These are phyloP conservation scores for Collybiopsis luxurians DNA, from an alignment of 768 basidiomycete species.

Conservation along the genomic window DNA sequence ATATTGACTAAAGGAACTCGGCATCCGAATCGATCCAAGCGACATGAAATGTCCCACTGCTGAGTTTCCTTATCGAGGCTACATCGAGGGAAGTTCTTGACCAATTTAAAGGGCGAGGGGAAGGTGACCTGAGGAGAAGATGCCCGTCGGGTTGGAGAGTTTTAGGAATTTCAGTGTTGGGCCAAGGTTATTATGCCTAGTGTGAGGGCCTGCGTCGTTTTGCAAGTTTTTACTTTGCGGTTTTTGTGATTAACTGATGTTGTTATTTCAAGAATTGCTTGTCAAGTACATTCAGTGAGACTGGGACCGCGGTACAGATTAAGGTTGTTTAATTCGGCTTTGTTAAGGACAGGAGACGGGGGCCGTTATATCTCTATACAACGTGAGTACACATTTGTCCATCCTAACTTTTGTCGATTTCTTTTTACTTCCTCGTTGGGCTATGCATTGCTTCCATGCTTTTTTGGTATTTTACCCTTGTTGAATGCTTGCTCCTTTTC, in stretches of 20 bases:
- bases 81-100: slow-evolving; percentile 71
- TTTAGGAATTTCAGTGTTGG: slow-evolving; percentile 96
- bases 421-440: neutral
- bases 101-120: slow-evolving; percentile 71
- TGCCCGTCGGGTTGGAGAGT: slow-evolving; percentile 84
- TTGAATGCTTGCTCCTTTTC: slow-evolving; percentile 67
- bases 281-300: slow-evolving; percentile 98
- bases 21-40: slow-evolving; percentile 92
- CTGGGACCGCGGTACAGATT: slow-evolving; percentile 94
- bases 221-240: no score
- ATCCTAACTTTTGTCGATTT: slow-evolving; percentile 11
- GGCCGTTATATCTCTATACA: slow-evolving; percentile 87
- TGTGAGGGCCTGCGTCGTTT: slow-evolving; percentile 50
- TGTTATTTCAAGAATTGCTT: slow-evolving; percentile 71
- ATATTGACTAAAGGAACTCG: no score
- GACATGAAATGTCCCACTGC: slow-evolving; percentile 91
- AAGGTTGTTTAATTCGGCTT: slow-evolving; percentile 95
- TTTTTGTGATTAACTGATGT: neutral
- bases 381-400: slow-evolving; percentile 53
- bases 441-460: no score
- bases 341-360: slow-evolving; percentile 89
- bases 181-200: slow-evolving; percentile 97
- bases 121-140: slow-evolving; percentile 84
- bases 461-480: no score
- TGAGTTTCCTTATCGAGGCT: slow-evolving; percentile 93